Percentiles rank a stretch among this genome's conserved stretches.
Evolutionary conservation across 352 stramenopile genomes (phyloP).

Genomic region (Globisporangium recalcitrans): DNA sequence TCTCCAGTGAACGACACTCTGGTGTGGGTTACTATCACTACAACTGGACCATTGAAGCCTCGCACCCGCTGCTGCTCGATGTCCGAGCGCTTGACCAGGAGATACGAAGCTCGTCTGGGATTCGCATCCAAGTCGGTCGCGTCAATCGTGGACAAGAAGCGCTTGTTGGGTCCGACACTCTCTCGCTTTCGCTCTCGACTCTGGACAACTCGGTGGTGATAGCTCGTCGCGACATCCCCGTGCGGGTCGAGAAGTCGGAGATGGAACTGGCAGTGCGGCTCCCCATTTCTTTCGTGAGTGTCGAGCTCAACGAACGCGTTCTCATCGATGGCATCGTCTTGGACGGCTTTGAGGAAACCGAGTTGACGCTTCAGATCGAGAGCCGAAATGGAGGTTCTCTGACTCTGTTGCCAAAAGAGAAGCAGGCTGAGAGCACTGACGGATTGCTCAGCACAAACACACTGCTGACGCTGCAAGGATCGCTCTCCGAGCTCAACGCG

Average conservation of each 20-base stretch:
- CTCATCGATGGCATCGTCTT: constrained; percentile 10
- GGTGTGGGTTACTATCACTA: neutral
- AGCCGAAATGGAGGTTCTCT: constrained; percentile 3
- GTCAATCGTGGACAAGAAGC: constrained; percentile 5
- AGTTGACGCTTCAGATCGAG: constrained; percentile 8
- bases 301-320: constrained; percentile 5
- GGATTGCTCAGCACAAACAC: neutral
- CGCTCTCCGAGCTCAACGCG: constrained; percentile 14
- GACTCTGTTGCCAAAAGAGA: neutral
- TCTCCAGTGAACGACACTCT: neutral
- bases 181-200: constrained; percentile 8
- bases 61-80: constrained; percentile 6
- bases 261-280: constrained; percentile 10
- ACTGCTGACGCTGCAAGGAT: neutral
- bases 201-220: neutral
- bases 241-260: constrained; percentile 7
- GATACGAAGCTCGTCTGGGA: neutral
- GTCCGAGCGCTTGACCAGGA: neutral
- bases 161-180: constrained; percentile 1
- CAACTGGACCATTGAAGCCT: constrained; percentile 14
- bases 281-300: constrained; percentile 4
- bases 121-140: constrained; percentile 3
- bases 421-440: neutral
- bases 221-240: neutral
- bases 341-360: constrained; percentile 10